Evolutionary conservation across 768 basidiomycete genomes (phyloP), one percentile per base, ranked within the genome.

Genomic region (Mycena polygramma): DNA sequence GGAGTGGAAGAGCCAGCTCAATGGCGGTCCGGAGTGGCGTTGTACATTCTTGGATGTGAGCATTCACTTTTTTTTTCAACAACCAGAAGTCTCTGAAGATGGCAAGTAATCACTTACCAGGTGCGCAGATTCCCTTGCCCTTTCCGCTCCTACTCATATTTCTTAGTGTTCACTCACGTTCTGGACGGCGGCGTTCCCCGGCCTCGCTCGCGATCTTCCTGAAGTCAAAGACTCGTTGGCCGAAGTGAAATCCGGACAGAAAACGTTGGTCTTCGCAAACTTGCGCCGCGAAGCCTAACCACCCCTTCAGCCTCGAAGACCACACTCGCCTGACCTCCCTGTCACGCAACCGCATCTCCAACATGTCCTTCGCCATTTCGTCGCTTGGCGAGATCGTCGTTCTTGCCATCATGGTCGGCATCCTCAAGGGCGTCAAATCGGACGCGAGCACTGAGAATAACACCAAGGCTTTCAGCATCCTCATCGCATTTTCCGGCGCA

Each of bases 161-260:
- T 46, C 48, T 13, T 0, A 92, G 88, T 88, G 91, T 64, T 83
- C 91, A 37, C 78, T 94, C 63, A 94, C 93, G 0, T 94, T 94
- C 79, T 94, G 92, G 92, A 92, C 91, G 0, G 93, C 93, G 15
- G 93, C 93, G 15, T 94, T 94, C 76, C 92, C 93, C 0, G 92
- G 91, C 20, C 83, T 94, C 19, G 90, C 91, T 26, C 85, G 88
- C 11, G 87, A 94, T 77, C 84, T 93, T 35, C 90, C 91, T 0
- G 89, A 92, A 73, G 88, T 94, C n/a, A 83, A 87, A 70, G 77
- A 83, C 58, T 92, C 91, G 2, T 79, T 83, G 7, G 66, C 63
- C 5, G 78, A 85, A 57, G 82, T 81, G 2, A 78, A 79, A 49
- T 63, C 76, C 10, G 87, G 86, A 11, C 75, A 73, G 5, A 91